Base-by-base conservation (phyloP, 371 early-diverging fungal species). In the Umbelopsis sp. region DNA sequence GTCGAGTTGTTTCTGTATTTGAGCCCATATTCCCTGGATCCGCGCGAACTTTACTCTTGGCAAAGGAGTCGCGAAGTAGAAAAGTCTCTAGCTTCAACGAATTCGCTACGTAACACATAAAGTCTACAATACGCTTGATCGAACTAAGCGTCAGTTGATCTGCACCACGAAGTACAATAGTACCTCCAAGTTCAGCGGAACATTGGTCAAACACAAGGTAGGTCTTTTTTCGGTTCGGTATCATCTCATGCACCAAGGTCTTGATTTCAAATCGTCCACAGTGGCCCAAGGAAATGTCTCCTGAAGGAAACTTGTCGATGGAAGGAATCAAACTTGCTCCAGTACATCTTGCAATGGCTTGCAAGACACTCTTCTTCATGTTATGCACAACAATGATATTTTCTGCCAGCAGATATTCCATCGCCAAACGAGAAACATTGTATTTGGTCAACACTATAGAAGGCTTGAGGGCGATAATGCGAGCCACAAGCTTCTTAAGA, bases 191-290 rank as follows among this genome's bases (percentile, higher is more conserved):
- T 50, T 91, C 89, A 20, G 86, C 85, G 6, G 87, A 85, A 75
- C 97, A 95, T 3, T 94, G 94, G 62, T 96, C 93, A 70, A 99
- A 91, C 63, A 91, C 89, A 57, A 99, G 76, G 72, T 91, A 96
- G 24, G 96, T 91, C 71, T 95, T 96, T 45, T 93, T 84, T 45
- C 86, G 80, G 65, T 93, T 91, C 1, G 94, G 92, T 41, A 95
- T 86, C 71, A 87, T 80, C 24, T 86, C 86, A 63, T 97, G 90
- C 45, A 93, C 87, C 66, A 88, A 93, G 0, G 94, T 94, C 63
- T 91, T 87, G 65, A 94, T 90, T 18, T 82, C 84, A 75, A 98
- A 93, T 0, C 81, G 64, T 4, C 88, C 91, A 74, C 99, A 98
- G 1, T 87, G 86, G 0, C 98, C 98, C 20, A 95, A 80, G 3